Percentiles rank a stretch among this genome's conserved stretches.
phyloP scores from a whole-genome alignment of 176 grass and related monocot species.

The Triticum turgidum region DNA sequence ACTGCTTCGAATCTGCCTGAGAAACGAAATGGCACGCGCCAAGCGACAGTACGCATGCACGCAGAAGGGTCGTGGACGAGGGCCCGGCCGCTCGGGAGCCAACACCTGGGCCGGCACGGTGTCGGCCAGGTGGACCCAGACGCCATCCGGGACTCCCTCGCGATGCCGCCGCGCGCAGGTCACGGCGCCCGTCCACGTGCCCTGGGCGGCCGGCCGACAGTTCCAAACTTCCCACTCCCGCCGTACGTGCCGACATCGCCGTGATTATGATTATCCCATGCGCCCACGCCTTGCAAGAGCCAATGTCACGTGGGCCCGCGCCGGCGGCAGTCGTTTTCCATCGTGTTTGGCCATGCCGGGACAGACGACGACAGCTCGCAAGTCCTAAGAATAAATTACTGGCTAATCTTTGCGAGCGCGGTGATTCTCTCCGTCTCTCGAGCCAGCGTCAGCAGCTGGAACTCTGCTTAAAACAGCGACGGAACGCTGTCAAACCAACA shows the following conservation, averaged over 20 bases:
- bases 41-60: too few species aligned
- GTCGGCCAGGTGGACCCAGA: conserved; percentile 3
- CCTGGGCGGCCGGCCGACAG: background rate
- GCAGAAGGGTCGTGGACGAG: too few species aligned
- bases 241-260: too few species aligned
- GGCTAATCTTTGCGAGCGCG: background rate
- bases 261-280: background rate
- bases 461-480: background rate
- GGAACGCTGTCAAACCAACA: background rate
- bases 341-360: too few species aligned
- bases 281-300: background rate
- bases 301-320: background rate
- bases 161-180: background rate
- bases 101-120: background rate
- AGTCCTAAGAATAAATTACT: background rate
- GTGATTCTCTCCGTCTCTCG: background rate
- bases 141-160: background rate
- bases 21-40: too few species aligned
- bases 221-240: too few species aligned
- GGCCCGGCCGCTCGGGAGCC: background rate
- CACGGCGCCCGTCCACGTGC: background rate
- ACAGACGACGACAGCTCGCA: too few species aligned
- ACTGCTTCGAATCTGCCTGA: too few species aligned
- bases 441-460: background rate
- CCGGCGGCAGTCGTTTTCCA: too few species aligned